Conservation (phyloP, 208 protist species). For the Trichomonas gallinae region DNA sequence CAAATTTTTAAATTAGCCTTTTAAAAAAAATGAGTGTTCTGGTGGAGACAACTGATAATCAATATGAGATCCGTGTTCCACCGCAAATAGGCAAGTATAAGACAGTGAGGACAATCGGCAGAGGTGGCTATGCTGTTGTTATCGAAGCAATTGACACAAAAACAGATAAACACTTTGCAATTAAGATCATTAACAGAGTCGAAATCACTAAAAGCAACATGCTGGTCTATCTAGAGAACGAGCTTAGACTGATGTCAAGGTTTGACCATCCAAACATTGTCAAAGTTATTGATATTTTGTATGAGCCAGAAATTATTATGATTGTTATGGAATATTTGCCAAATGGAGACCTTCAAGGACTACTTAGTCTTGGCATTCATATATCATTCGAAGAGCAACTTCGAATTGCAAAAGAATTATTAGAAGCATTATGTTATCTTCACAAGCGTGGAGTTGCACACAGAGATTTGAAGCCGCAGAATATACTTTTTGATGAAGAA, state of each 20-base stretch:
- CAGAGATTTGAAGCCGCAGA: conserved; percentile 46
- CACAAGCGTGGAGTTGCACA: conserved; percentile 42
- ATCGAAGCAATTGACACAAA: no score
- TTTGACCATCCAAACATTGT: background rate
- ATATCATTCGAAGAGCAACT: background rate
- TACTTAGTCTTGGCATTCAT: background rate
- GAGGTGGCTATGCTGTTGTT: no score
- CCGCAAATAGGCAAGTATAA: no score
- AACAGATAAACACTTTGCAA: background rate
- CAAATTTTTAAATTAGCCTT: no score
- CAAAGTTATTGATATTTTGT: background rate
- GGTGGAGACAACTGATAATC: no score
- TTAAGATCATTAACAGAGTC: background rate
- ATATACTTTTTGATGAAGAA: background rate
- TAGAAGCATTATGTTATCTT: conserved; percentile 42
- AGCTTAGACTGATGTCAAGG: background rate
- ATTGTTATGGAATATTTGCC: background rate
- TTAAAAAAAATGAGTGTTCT: no score
- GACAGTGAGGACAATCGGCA: no score
- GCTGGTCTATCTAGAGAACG: background rate
- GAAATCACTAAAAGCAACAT: background rate
- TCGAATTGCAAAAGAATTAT: background rate
- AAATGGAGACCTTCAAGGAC: background rate
- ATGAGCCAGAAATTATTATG: background rate
- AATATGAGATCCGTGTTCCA: no score